Conservation (phyloP, 805 yeast genomes). For the Candida sphagnicola region DNA sequence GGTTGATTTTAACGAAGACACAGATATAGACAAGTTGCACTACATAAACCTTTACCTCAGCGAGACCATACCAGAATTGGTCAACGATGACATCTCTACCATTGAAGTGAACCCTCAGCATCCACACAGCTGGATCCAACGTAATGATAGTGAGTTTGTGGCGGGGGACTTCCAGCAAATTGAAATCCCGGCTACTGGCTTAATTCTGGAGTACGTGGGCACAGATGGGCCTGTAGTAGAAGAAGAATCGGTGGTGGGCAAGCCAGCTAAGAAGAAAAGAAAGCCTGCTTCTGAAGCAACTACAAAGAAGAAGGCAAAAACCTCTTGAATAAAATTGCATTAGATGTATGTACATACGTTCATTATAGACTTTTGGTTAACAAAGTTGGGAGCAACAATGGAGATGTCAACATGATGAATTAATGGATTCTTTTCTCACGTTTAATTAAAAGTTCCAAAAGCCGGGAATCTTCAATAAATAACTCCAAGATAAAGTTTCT, state of each 20-base stretch:
- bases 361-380: too few relatives aligned
- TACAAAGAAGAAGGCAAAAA: conserved; percentile 3
- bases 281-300: conserved; percentile 4
- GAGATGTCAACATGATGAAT: too few relatives aligned
- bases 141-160: conserved; percentile 32
- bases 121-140: conserved; percentile 33
- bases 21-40: conserved; percentile 14
- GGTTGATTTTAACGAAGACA: conserved; percentile 8
- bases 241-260: background rate
- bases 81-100: conserved; percentile 31
- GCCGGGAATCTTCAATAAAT: conserved; percentile 46
- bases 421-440: conserved; percentile 22
- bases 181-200: conserved; percentile 6
- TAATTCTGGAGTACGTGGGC: conserved; percentile 8
- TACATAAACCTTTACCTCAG: conserved; percentile 24
- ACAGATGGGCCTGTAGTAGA: conserved; percentile 6
- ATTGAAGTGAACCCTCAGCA: conserved; percentile 39
- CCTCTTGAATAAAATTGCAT: too few relatives aligned
- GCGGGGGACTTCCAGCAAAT: conserved; percentile 32
- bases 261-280: conserved; percentile 7
- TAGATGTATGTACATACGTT: too few relatives aligned
- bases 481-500: conserved; percentile 65
- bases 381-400: too few relatives aligned
- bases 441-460: conserved; percentile 50
- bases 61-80: conserved; percentile 35